A percentile compares a stretch with the other conserved stretches of the same genome.
Conservation (phyloP, 1,139 yeast species). For the Scheffersomyces quercinus region DNA sequence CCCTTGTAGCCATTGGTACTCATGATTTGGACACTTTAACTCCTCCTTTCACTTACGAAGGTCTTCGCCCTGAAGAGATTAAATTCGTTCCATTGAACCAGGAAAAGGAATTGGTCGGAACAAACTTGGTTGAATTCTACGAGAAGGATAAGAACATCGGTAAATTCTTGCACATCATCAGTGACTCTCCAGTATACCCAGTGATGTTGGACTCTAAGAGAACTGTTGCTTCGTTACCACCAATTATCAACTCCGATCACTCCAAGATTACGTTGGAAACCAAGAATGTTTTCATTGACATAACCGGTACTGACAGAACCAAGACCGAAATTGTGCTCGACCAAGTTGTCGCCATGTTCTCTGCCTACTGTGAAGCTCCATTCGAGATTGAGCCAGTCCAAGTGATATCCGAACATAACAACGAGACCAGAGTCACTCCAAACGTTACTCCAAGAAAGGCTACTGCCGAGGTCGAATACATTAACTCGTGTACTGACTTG, state of each 20-base stretch:
- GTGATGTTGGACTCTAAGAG: constrained; percentile 79
- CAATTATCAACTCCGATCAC: constrained; percentile 90
- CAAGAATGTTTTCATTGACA: constrained; percentile 85
- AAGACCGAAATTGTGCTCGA: constrained; percentile 89
- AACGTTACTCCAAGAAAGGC: constrained; percentile 64
- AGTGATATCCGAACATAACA: constrained; percentile 81
- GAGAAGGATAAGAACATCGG: constrained; percentile 88
- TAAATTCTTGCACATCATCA: constrained; percentile 83
- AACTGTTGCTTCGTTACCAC: constrained; percentile 90
- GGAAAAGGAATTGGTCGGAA: constrained; percentile 71
- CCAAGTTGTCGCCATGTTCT: constrained; percentile 93
- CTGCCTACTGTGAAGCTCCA: constrained; percentile 76
- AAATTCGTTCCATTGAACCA: constrained; percentile 86
- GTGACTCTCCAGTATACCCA: constrained; percentile 88
- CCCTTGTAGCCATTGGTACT: constrained; percentile 97
- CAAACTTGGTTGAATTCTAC: constrained; percentile 83
- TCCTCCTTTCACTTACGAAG: constrained; percentile 90
- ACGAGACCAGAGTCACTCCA: constrained; percentile 77
- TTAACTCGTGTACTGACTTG: constrained; percentile 90
- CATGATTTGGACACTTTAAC: constrained; percentile 84
- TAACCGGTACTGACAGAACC: constrained; percentile 94
- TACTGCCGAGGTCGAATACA: constrained; percentile 78
- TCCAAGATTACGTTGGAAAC: constrained; percentile 87
- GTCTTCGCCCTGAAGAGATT: constrained; percentile 76
- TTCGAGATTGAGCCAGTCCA: constrained; percentile 87